Evolutionary conservation across 2,329 filamentous ascomycete genomes (phyloP).

Genomic region (Aspergillus nomiae): DNA sequence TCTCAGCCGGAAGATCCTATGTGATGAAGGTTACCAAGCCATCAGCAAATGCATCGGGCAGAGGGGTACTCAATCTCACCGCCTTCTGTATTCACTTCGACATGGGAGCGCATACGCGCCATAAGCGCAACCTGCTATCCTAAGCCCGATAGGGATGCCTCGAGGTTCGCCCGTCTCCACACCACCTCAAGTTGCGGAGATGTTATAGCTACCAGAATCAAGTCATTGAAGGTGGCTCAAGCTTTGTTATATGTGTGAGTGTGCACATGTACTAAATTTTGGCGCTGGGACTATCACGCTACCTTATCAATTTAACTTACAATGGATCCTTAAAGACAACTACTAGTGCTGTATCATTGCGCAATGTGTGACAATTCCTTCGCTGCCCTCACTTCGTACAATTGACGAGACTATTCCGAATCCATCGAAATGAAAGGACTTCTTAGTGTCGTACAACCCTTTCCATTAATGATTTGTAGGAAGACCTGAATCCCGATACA

Average conservation of each 20-base stretch:
- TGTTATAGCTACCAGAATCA: background rate
- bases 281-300: background rate
- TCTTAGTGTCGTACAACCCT: constrained; percentile 2
- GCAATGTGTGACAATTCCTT: constrained; percentile 15
- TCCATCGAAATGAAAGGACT: constrained; percentile 21
- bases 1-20: constrained; percentile 10
- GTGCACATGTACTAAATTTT: background rate
- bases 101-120: constrained; percentile 11
- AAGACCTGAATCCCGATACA: constrained; percentile 9
- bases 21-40: constrained; percentile 11
- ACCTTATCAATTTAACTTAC: background rate
- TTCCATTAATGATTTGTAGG: constrained; percentile 14
- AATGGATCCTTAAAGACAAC: constrained; percentile 3
- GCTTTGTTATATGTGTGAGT: constrained; percentile 1
- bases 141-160: constrained; percentile 6
- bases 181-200: background rate
- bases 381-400: constrained; percentile 5
- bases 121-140: constrained; percentile 2
- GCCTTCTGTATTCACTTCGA: constrained; percentile 20
- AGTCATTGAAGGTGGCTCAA: background rate
- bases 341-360: constrained; percentile 10
- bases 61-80: constrained; percentile 31
- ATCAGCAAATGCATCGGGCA: constrained; percentile 23
- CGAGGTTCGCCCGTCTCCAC: background rate
- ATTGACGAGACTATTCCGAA: constrained; percentile 4